A percentile compares a stretch with the other conserved stretches of the same genome.
phyloP scores from a whole-genome alignment of 2,329 filamentous ascomycete genomes.

The Penicillium palitans region DNA sequence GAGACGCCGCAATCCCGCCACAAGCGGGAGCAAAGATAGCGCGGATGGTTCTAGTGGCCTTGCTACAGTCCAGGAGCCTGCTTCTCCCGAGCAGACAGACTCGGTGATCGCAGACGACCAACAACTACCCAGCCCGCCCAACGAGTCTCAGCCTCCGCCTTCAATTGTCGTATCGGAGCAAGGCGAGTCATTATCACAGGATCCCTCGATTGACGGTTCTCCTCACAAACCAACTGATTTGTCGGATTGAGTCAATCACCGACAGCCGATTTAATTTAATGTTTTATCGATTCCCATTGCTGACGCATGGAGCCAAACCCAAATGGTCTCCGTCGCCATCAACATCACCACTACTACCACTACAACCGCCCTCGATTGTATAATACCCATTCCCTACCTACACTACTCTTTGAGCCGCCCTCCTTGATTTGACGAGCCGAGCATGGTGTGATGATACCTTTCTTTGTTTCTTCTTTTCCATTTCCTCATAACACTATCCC shows the following conservation, averaged over 20 bases:
- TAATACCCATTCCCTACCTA: slow-evolving; percentile 23
- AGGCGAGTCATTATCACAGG: slow-evolving; percentile 21
- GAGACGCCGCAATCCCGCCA: slow-evolving; percentile 60
- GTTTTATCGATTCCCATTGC: slow-evolving; percentile 26
- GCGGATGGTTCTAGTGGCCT: slow-evolving; percentile 30
- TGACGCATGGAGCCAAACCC: not conserved
- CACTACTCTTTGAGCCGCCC: slow-evolving; percentile 11
- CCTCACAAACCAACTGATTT: slow-evolving; percentile 26
- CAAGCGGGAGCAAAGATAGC: slow-evolving; percentile 40
- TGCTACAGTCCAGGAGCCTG: slow-evolving; percentile 35
- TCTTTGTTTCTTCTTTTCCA: slow-evolving; percentile 6
- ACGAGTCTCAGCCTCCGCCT: slow-evolving; percentile 30
- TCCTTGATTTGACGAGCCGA: slow-evolving; percentile 23
- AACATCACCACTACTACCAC: slow-evolving; percentile 13
- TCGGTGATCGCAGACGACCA: slow-evolving; percentile 23
- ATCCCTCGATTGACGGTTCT: slow-evolving; percentile 24
- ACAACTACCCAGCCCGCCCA: slow-evolving; percentile 24
- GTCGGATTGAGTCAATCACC: slow-evolving; percentile 23
- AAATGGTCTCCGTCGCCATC: slow-evolving; percentile 22
- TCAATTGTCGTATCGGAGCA: slow-evolving; percentile 42
- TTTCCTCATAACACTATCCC: slow-evolving; percentile 1
- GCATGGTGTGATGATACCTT: slow-evolving; percentile 29
- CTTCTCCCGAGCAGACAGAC: slow-evolving; percentile 30
- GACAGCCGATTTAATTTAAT: slow-evolving; percentile 31
- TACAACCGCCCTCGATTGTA: slow-evolving; percentile 26